These are phyloP conservation scores for Circinella umbellata DNA, from an alignment of 371 early-diverging fungal species.

Conservation along the genomic window DNA sequence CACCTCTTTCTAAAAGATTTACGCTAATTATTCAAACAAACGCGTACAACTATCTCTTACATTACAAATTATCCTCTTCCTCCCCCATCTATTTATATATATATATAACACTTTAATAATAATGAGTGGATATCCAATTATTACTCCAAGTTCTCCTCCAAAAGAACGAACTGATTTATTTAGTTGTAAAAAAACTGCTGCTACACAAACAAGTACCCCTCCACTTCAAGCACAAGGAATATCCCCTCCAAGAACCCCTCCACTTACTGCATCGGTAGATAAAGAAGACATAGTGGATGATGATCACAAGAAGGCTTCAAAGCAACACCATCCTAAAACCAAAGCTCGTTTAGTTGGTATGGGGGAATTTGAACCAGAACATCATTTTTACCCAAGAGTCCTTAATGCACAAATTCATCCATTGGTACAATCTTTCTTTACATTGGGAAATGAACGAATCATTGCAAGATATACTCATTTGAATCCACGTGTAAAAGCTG, in stretches of 20 bases:
- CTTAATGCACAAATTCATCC: conserved; percentile 92
- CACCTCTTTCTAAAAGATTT: too few relatives aligned
- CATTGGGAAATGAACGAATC: conserved; percentile 90
- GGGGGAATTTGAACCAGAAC: conserved; percentile 87
- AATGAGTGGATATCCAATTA: neutral
- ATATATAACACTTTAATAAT: neutral
- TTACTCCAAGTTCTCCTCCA: conserved; percentile 10
- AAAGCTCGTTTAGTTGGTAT: conserved; percentile 42
- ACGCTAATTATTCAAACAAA: too few relatives aligned
- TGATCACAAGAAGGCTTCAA: too few relatives aligned
- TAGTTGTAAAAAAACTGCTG: conserved; percentile 3
- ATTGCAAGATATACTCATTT: conserved; percentile 89
- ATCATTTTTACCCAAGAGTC: conserved; percentile 92
- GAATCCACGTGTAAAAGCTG: conserved; percentile 82
- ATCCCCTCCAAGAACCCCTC: conserved; percentile 51
- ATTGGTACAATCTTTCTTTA: conserved; percentile 85
- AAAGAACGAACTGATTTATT: neutral
- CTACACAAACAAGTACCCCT: conserved; percentile 20
- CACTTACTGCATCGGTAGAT: conserved; percentile 20
- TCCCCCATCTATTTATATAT: too few relatives aligned
- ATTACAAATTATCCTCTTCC: too few relatives aligned
- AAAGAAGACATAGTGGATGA: neutral
- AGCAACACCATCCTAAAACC: neutral
- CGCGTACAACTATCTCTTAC: too few relatives aligned
- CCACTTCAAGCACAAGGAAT: conserved; percentile 14